A percentile compares a stretch with the other conserved stretches of the same genome.
These are phyloP conservation scores for Termitomyces sp. DNA, from an alignment of 768 basidiomycete genomes.

Conservation along the genomic window DNA sequence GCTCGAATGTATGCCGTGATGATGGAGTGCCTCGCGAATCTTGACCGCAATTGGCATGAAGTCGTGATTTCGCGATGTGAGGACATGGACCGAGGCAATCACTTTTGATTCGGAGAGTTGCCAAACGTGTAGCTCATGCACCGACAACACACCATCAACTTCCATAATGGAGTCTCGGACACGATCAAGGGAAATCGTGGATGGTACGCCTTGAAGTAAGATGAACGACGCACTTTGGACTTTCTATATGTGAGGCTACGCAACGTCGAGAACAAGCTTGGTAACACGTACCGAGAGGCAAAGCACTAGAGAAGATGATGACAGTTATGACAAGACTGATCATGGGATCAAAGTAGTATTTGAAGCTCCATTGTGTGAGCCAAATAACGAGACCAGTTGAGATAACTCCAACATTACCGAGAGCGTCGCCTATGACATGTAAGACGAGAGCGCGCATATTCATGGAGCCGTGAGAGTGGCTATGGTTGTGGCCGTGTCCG, in stretches of 20 bases:
- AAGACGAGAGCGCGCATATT: slow-evolving; percentile 96
- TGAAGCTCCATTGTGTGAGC: slow-evolving; percentile 79
- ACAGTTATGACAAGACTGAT: slow-evolving; percentile 92
- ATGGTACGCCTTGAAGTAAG: slow-evolving; percentile 89
- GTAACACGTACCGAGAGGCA: slow-evolving; percentile 69
- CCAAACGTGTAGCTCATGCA: slow-evolving; percentile 98
- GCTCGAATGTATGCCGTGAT: slow-evolving; percentile 90
- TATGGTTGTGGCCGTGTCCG: slow-evolving; percentile 17
- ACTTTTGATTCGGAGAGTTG: slow-evolving; percentile 93
- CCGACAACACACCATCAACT: slow-evolving; percentile 78
- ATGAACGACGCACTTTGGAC: slow-evolving; percentile 93
- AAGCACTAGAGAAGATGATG: slow-evolving; percentile 94
- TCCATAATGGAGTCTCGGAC: slow-evolving; percentile 75
- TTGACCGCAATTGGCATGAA: slow-evolving; percentile 88
- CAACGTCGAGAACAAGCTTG: not conserved
- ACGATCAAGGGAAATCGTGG: slow-evolving; percentile 83
- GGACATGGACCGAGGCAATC: slow-evolving; percentile 93
- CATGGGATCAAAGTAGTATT: slow-evolving; percentile 88
- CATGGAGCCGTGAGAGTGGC: slow-evolving; percentile 70
- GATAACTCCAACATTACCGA: slow-evolving; percentile 98
- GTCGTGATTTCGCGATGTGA: slow-evolving; percentile 72
- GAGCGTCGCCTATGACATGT: slow-evolving; percentile 94
- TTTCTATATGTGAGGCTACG: slow-evolving; percentile 18
- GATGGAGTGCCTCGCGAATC: slow-evolving; percentile 80
- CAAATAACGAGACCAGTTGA: slow-evolving; percentile 92